Evolutionary conservation across 2,329 filamentous ascomycete species (phyloP).

Genomic region (Juglanconis oblonga): DNA sequence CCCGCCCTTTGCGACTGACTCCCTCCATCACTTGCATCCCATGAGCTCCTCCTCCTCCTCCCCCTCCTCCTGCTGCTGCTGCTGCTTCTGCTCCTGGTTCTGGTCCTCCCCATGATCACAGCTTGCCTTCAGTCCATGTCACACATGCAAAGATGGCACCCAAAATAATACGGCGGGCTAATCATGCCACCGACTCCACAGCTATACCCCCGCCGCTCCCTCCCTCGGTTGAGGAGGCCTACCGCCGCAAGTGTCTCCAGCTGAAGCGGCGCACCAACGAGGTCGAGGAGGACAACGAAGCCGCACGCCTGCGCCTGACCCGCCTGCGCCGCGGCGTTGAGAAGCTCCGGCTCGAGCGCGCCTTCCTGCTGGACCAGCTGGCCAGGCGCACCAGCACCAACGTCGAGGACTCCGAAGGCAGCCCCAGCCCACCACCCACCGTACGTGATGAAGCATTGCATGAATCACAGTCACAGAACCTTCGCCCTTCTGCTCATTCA

Average conservation of each 20-base stretch:
- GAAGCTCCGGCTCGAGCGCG: slow-evolving; percentile 85
- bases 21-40: slow-evolving; percentile 4
- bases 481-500: slow-evolving; percentile 14
- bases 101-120: too few species aligned
- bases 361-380: slow-evolving; percentile 71
- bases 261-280: slow-evolving; percentile 88
- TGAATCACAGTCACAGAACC: slow-evolving; percentile 11
- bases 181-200: slow-evolving; percentile 26
- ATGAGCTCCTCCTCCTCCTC: not conserved
- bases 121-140: not conserved
- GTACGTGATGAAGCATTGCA: slow-evolving; percentile 43
- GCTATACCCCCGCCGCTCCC: slow-evolving; percentile 62
- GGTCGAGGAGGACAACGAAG: slow-evolving; percentile 88
- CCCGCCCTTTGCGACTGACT: slow-evolving; percentile 13
- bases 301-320: slow-evolving; percentile 72
- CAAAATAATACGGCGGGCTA: slow-evolving; percentile 30
- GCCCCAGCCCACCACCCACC: slow-evolving; percentile 75
- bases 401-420: slow-evolving; percentile 75
- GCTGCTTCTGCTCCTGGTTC: not conserved
- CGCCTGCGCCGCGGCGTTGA: slow-evolving; percentile 83
- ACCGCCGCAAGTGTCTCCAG: slow-evolving; percentile 94
- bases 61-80: not conserved
- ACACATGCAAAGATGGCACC: slow-evolving; percentile 9
- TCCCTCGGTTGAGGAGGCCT: slow-evolving; percentile 91
- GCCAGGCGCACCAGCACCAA: slow-evolving; percentile 71